Evolutionary conservation across 1,139 yeast genomes (phyloP), one percentile per base, ranked within the genome.

Genomic region (Debaryomyces fabryi): DNA sequence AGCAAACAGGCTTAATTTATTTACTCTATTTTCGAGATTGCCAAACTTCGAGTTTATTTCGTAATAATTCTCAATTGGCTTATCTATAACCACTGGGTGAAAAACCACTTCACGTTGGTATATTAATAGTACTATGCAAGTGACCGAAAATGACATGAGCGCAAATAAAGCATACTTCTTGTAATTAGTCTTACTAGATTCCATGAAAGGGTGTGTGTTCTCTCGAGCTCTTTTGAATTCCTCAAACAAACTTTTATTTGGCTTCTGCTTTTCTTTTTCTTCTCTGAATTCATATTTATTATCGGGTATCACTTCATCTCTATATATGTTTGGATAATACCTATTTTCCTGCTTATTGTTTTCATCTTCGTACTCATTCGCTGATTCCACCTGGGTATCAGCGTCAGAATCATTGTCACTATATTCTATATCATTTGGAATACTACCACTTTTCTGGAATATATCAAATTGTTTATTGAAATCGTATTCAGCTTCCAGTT

Each of bases 41-140:
- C 55, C 48, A 27, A 65, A 58, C 39, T 59, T 58, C 7, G 59
- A 50, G 42, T 55, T 53, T 12, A 63, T 50, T 20, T 48, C 51
- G 15, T 46, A 38, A 16, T 42, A 43, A 23, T 36, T 53, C 25
- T 46, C 55, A 36, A 53, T 39, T n/a, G 51, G 47, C 27, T 39
- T 44, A 15, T 24, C 30, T 7, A 13, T 30, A 4, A 27, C 13
- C 5, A 10, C 18, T 2, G 41, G 37, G 4, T 35, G 23, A 33
- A 33, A 39, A 16, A 38, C 20, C 7, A 18, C 30, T 12, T 36
- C 40, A 10, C 46, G 15, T 16, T 48, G 30, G 27, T 39, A 44
- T 15, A 44, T 27, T 9, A 41, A 35, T 8, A 44, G 32, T 20
- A 44, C 2, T 21, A 44, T 12, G 37, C 35, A 41, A 10, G 45